Percentiles rank a stretch among this genome's conserved stretches.
Evolutionary conservation across 208 protist species (phyloP).

Genomic region (Wallacemonas collosoma): DNA sequence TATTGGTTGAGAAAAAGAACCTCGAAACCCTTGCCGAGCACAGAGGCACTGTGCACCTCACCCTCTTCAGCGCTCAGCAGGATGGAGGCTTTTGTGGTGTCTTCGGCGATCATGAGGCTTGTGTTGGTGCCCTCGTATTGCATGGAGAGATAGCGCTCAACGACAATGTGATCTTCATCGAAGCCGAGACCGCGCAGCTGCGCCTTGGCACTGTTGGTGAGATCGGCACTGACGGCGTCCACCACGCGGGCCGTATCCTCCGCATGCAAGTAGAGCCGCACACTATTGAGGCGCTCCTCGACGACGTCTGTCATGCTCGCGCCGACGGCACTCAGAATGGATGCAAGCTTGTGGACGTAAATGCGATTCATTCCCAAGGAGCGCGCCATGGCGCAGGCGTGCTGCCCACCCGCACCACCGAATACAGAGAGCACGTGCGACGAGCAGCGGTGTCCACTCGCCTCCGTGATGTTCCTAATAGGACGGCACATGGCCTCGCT

Average conservation of each 20-base stretch:
- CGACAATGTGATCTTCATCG: constrained; percentile 39
- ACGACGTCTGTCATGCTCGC: constrained; percentile 93
- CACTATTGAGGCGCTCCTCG: constrained; percentile 82
- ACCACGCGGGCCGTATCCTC: constrained; percentile 33
- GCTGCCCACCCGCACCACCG: constrained; percentile 94
- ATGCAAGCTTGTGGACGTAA: constrained; percentile 75
- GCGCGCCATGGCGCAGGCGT: constrained; percentile 93
- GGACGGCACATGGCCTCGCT: constrained; percentile 97
- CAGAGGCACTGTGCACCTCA: neutral
- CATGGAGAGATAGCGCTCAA: constrained; percentile 84
- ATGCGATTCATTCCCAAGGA: constrained; percentile 81
- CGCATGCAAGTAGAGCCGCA: constrained; percentile 28
- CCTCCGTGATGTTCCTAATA: constrained; percentile 93
- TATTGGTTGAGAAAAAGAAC: constrained; percentile 80
- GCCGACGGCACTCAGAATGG: constrained; percentile 93
- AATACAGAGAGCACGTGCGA: constrained; percentile 92
- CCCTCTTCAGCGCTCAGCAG: neutral
- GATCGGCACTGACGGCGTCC: constrained; percentile 33
- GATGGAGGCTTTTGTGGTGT: constrained; percentile 15
- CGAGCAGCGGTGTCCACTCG: constrained; percentile 84
- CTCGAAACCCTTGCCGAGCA: constrained; percentile 30
- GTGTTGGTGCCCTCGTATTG: constrained; percentile 94
- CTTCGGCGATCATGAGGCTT: constrained; percentile 84
- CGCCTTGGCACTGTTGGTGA: constrained; percentile 20
- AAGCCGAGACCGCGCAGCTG: constrained; percentile 51